Evolutionary conservation across 2,329 filamentous ascomycete species (phyloP).

Genomic region (Curvularia lunata): DNA sequence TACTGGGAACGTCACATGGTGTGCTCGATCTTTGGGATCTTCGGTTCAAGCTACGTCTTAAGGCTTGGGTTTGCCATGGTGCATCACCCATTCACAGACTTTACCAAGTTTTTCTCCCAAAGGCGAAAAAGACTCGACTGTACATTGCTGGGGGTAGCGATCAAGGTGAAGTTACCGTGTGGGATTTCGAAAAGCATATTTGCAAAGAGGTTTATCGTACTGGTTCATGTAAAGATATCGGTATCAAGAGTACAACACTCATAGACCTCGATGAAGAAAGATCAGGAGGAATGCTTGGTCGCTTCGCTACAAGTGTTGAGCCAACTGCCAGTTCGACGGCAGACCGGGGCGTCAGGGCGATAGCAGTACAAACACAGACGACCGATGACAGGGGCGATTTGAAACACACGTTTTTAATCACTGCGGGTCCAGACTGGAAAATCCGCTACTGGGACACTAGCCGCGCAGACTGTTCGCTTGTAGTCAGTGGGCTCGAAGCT

Average conservation of each 20-base stretch:
- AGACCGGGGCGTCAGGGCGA: conserved; percentile 74
- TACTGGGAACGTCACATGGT: conserved; percentile 90
- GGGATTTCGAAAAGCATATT: conserved; percentile 89
- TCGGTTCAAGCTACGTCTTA: conserved; percentile 87
- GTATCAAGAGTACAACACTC: conserved; percentile 66
- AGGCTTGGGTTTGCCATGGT: conserved; percentile 85
- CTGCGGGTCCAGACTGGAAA: conserved; percentile 86
- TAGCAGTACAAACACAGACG: conserved; percentile 74
- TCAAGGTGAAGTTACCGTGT: conserved; percentile 88
- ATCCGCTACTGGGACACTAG: conserved; percentile 92
- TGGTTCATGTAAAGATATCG: conserved; percentile 49
- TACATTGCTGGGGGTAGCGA: conserved; percentile 88
- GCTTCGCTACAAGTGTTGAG: conserved; percentile 75
- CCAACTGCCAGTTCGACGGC: conserved; percentile 57
- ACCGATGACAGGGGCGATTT: conserved; percentile 73
- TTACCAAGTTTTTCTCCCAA: conserved; percentile 63
- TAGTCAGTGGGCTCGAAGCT: conserved; percentile 77
- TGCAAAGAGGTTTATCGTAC: conserved; percentile 88
- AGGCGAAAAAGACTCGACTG: conserved; percentile 75
- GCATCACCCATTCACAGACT: conserved; percentile 81
- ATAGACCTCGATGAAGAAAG: conserved; percentile 91
- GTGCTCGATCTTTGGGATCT: conserved; percentile 95
- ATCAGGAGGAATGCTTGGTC: conserved; percentile 80
- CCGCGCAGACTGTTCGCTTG: conserved; percentile 75
- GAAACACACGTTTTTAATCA: conserved; percentile 82